phyloP scores from a whole-genome alignment of 2,329 filamentous ascomycete genomes.

The Didymellaceae sp. region DNA sequence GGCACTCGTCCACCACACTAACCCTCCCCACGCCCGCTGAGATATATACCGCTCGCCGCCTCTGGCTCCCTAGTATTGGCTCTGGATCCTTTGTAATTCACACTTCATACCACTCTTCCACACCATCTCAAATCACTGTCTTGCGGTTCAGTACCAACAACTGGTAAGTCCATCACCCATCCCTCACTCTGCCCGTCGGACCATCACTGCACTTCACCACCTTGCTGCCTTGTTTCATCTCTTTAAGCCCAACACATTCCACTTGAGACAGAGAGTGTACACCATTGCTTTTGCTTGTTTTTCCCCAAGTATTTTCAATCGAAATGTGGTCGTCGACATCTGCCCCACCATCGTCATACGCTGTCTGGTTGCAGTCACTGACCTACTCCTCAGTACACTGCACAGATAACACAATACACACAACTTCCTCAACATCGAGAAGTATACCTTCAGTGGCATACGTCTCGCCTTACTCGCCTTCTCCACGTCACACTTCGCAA shows the following conservation, averaged over 20 bases:
- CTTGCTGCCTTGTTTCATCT: neutral
- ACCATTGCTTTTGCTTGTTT: neutral
- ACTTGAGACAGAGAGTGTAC: too few species aligned
- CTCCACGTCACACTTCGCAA: conserved; percentile 2
- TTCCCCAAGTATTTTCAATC: neutral
- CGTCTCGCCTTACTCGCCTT: neutral
- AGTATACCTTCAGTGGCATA: conserved; percentile 10
- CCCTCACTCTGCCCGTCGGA: neutral
- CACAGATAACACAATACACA: neutral
- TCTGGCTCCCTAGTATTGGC: conserved; percentile 38
- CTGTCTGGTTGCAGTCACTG: conserved; percentile 6
- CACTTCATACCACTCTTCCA: conserved; percentile 14
- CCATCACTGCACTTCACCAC: neutral
- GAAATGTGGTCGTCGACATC: neutral
- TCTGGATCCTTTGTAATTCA: conserved; percentile 26
- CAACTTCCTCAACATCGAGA: neutral
- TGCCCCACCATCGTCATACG: neutral
- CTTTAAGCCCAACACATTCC: neutral
- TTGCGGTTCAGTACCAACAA: conserved; percentile 11
- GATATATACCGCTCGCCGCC: conserved; percentile 45
- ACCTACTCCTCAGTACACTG: neutral
- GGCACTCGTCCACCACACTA: conserved; percentile 35
- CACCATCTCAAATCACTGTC: conserved; percentile 7
- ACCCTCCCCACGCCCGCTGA: conserved; percentile 35
- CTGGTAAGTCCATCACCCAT: conserved; percentile 8